Conservation (phyloP, 2,329 filamentous ascomycete genomes). For the Lachnellula willkommii region DNA sequence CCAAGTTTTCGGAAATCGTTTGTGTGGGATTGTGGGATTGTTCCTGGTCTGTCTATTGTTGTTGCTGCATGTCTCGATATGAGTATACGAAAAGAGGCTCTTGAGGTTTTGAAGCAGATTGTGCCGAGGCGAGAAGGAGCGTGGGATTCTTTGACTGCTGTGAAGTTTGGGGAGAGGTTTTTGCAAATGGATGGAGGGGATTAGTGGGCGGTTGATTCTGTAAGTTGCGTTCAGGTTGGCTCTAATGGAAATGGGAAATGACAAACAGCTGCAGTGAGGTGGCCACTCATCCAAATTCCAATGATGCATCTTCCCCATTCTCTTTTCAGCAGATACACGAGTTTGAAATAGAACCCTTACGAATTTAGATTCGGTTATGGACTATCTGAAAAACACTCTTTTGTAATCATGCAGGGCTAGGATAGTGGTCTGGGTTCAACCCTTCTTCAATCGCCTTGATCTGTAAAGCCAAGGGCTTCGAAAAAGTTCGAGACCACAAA, state of each 20-base stretch:
- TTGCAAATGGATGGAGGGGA: neutral
- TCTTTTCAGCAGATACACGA: too few relatives aligned
- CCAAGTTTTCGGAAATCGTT: slow-evolving; percentile 18
- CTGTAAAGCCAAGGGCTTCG: slow-evolving; percentile 35
- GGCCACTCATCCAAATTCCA: too few relatives aligned
- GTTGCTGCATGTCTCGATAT: slow-evolving; percentile 12
- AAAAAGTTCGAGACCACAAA: slow-evolving; percentile 31
- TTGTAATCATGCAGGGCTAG: too few relatives aligned
- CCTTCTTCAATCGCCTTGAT: slow-evolving; percentile 32
- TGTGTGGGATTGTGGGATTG: slow-evolving; percentile 21
- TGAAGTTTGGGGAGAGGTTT: slow-evolving; percentile 10
- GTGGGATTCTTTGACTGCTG: slow-evolving; percentile 17
- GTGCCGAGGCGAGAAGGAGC: slow-evolving; percentile 4
- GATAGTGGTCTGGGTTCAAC: neutral
- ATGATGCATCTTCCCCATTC: too few relatives aligned
- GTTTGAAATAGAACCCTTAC: too few relatives aligned
- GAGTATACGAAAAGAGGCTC: slow-evolving; percentile 15
- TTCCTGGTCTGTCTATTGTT: slow-evolving; percentile 19
- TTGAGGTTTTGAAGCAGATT: slow-evolving; percentile 11
- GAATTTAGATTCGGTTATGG: too few relatives aligned
- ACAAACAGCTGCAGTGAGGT: too few relatives aligned
- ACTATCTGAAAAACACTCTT: too few relatives aligned
- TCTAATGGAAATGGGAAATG: too few relatives aligned
- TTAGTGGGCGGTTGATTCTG: neutral
- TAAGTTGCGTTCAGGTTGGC: neutral